phyloP scores from a whole-genome alignment of 2,329 filamentous ascomycete species.

The Xylaria sp. region DNA sequence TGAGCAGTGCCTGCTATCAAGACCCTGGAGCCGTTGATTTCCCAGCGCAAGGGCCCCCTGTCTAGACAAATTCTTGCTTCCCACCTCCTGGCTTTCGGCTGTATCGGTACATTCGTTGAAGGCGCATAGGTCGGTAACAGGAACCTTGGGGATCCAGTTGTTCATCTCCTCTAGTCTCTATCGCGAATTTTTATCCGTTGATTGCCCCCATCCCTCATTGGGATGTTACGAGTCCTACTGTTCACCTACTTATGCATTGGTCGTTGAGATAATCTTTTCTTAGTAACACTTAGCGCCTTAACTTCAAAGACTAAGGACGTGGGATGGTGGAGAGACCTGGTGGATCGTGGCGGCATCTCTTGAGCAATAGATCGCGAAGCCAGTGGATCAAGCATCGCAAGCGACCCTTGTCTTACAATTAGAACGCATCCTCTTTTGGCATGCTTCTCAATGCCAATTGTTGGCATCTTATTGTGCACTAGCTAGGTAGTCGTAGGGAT shows the following conservation, averaged over 20 bases:
- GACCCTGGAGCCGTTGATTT: not conserved
- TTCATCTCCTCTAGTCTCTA: not conserved
- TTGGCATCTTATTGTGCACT: not conserved
- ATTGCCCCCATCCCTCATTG: not conserved
- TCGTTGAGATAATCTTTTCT: constrained; percentile 20
- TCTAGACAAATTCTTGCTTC: not conserved
- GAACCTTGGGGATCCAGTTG: not conserved
- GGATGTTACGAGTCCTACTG: not conserved
- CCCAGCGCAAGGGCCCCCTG: not conserved
- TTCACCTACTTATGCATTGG: not conserved
- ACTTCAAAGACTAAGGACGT: not conserved
- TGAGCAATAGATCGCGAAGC: constrained; percentile 13
- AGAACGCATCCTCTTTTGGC: not conserved
- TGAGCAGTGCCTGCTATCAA: not conserved
- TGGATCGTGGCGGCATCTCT: constrained; percentile 19
- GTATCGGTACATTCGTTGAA: not conserved
- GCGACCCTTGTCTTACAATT: constrained; percentile 10
- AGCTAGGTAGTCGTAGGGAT: not conserved
- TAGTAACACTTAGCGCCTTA: constrained; percentile 1
- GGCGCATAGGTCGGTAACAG: not conserved
- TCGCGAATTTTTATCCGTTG: not conserved
- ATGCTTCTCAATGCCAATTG: not conserved
- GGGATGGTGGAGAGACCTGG: not conserved
- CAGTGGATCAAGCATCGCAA: constrained; percentile 10
- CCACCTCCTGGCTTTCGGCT: not conserved